Evolutionary conservation across 1,139 yeast genomes (phyloP), one percentile per base, ranked within the genome.

Genomic region (Kodamaea sp.): DNA sequence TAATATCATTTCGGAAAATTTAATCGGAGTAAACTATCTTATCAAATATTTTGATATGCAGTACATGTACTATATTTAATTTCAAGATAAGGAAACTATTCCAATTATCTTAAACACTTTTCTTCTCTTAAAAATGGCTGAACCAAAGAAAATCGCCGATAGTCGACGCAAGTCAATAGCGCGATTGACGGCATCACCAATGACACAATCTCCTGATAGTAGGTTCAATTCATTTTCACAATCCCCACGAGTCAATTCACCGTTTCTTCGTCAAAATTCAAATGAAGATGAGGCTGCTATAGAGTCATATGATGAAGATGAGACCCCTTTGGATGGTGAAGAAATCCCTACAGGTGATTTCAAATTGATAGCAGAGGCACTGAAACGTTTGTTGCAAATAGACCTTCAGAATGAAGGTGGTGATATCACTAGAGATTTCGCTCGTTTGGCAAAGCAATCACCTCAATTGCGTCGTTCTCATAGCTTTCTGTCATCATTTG

Each of bases 271-370:
- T n/a, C 32, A 37, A 24, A 27, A 27, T 7, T 24, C 40, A 24
- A 27, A 32, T 7, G 43, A 42, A 5, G 46, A 40, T 9, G 40
- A 39, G 7, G 42, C 38, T 4, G 47, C 37, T 23, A 26, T 47
- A 5, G 41, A 44, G 6, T 40, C 46, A 8, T 36, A 39, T 4
- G 28, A 24, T n/a, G 7, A 20, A 20, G 29, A 25, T 25, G 10
- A 15, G 10, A 9, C 2, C 4, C 32, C 32, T 15, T 15, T 15
- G 20, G 10, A 26, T 73, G 28, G 52, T 67, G 9, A 51, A 57
- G 25, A 67, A 70, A 45, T 68, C 67, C 52, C 55, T 58, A 39
- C 57, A 1, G 54, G 50, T 32, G 59, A 65, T 40, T 63, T 66
- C 0, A 49, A 48, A 24, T 34, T 61, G 26, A 40, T 56, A 6